These are phyloP conservation scores for Caryopteris hybrid DNA, from an alignment of 305 asterid species.

Conservation along the genomic window DNA sequence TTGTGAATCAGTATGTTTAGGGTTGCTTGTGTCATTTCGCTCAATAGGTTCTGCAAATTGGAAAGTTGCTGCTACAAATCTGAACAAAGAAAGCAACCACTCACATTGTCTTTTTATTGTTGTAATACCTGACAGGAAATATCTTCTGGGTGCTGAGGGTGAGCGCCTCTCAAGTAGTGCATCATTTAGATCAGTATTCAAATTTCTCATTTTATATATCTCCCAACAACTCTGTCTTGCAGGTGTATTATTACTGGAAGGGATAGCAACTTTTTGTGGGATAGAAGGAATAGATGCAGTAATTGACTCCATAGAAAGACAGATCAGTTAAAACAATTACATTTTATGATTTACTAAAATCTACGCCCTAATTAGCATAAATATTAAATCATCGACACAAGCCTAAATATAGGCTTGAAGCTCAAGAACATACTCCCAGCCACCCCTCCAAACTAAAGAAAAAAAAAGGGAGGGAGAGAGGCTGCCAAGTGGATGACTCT, in stretches of 20 bases:
- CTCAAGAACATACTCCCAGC: not conserved
- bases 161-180: conserved; percentile 49
- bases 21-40: too few relatives aligned
- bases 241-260: conserved; percentile 87
- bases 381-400: conserved; percentile 2
- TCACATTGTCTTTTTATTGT: conserved; percentile 69
- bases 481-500: not conserved
- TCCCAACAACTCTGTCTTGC: conserved; percentile 21
- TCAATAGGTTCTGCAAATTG: conserved; percentile 93
- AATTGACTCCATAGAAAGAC: conserved; percentile 61
- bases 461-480: too few relatives aligned
- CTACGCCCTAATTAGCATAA: not conserved
- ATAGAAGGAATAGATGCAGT: conserved; percentile 75
- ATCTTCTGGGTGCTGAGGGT: conserved; percentile 97
- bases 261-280: conserved; percentile 59
- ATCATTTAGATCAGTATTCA: not conserved
- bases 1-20: too few relatives aligned
- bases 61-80: conserved; percentile 92
- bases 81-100: conserved; percentile 99
- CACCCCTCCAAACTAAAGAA: not conserved
- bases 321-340: conserved; percentile 50
- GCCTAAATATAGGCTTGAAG: not conserved
- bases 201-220: not conserved
- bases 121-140: conserved; percentile 58
- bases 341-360: conserved; percentile 1